A percentile compares a stretch with the other conserved stretches of the same genome.
Evolutionary conservation across 2,329 filamentous ascomycete genomes (phyloP).

Genomic region (Talaromyces sp.): DNA sequence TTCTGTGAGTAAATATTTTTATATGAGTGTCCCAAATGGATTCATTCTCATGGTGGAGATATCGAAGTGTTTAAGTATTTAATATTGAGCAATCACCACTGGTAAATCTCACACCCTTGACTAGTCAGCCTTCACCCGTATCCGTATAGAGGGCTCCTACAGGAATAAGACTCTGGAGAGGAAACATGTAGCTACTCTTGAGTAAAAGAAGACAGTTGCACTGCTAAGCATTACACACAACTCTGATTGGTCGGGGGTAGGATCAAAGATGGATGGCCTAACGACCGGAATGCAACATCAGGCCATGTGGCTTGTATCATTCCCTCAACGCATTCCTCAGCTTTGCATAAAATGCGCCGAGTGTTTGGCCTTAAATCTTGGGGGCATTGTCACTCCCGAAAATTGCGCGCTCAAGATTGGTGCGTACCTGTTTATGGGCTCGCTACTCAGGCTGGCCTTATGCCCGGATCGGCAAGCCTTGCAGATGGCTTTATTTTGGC

Average conservation of each 20-base stretch:
- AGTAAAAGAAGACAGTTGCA: background rate
- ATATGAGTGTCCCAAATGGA: too few relatives aligned
- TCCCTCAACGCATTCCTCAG: background rate
- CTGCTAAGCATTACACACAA: background rate
- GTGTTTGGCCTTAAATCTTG: constrained; percentile 70
- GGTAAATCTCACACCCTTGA: too few relatives aligned
- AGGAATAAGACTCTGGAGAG: background rate
- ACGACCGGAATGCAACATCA: background rate
- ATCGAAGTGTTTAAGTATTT: too few relatives aligned
- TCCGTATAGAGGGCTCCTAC: background rate
- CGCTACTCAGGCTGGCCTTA: background rate
- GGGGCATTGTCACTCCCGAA: constrained; percentile 22
- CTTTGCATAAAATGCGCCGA: constrained; percentile 50
- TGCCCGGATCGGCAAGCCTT: background rate
- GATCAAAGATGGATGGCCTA: background rate
- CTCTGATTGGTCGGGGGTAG: background rate
- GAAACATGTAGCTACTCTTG: background rate
- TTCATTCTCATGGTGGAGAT: too few relatives aligned
- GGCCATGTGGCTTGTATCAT: background rate
- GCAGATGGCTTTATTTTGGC: background rate
- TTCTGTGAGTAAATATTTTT: too few relatives aligned
- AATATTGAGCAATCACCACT: too few relatives aligned
- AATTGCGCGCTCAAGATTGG: too few relatives aligned
- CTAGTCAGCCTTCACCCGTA: too few relatives aligned
- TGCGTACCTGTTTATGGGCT: too few relatives aligned